Conservation (phyloP, 1,284 basidiomycete species). For the Pascua sp. region DNA sequence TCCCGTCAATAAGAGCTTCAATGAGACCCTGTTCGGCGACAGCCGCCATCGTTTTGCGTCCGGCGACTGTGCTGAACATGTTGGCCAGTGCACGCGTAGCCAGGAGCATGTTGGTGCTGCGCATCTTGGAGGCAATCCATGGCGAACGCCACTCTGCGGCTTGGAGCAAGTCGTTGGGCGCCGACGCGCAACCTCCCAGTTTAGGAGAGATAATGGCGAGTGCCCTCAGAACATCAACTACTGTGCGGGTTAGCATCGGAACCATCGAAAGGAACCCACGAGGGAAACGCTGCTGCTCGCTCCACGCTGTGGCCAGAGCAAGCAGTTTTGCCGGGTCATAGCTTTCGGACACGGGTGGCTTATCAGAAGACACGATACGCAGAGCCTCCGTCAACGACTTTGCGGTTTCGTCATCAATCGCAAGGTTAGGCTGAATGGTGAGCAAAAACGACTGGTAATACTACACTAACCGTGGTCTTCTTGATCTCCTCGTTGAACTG, state of each 20-base stretch:
- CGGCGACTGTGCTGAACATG: conserved; percentile 54
- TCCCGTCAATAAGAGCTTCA: conserved; percentile 51
- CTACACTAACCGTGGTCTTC: conserved; percentile 28
- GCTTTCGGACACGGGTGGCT: conserved; percentile 25
- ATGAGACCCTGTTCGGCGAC: conserved; percentile 58
- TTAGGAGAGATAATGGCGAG: conserved; percentile 63
- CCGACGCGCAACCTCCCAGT: conserved; percentile 52
- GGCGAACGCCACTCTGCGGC: conserved; percentile 64
- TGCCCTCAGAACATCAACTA: conserved; percentile 81
- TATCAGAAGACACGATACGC: conserved; percentile 10
- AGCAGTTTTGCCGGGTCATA: conserved; percentile 64
- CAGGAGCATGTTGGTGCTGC: conserved; percentile 84
- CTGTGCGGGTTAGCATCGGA: conserved; percentile 31
- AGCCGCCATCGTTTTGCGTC: conserved; percentile 54
- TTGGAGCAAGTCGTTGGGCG: conserved; percentile 59
- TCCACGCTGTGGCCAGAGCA: conserved; percentile 73
- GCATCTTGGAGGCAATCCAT: conserved; percentile 61
- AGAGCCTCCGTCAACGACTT: conserved; percentile 10
- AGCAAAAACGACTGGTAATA: background rate
- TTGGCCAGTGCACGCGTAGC: conserved; percentile 79
- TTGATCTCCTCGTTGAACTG: conserved; percentile 73
- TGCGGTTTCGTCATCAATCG: conserved; percentile 60
- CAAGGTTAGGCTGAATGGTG: conserved; percentile 60
- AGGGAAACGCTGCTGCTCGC: conserved; percentile 73
- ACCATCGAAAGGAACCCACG: conserved; percentile 51